A percentile compares a stretch with the other conserved stretches of the same genome.
phyloP scores from a whole-genome alignment of 75 land plant species.

The Selaginella tamariscina region DNA sequence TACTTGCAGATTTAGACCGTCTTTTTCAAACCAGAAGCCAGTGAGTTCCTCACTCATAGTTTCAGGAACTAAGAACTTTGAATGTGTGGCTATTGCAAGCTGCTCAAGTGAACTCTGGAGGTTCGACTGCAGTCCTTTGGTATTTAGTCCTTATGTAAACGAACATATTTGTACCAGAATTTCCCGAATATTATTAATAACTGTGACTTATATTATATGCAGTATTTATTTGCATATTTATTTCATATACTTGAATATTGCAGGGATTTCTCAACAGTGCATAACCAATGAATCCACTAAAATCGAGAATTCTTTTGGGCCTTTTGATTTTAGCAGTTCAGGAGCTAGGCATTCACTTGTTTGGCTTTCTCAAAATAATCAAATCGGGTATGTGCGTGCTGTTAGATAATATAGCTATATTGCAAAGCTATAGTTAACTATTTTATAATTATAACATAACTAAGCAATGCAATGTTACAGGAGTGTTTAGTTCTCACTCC shows the following conservation, averaged over 20 bases:
- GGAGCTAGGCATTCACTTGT: constrained; percentile 21
- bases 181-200: no score
- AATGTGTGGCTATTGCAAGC: constrained; percentile 54
- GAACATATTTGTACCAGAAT: no score
- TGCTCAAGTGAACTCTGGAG: constrained; percentile 55
- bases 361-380: constrained; percentile 35
- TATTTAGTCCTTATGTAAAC: no score
- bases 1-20: no score
- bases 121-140: constrained; percentile 54
- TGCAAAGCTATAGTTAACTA: no score
- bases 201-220: no score
- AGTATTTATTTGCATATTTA: no score
- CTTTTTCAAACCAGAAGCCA: no score
- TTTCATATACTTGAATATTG: no score
- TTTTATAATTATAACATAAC: no score
- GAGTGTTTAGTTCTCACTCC: constrained; percentile 63
- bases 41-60: constrained; percentile 65
- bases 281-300: background rate
- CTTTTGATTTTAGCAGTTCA: background rate
- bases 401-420: no score
- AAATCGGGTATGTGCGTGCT: no score
- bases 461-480: constrained; percentile 15
- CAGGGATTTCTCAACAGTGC: background rate
- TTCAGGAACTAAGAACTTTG: constrained; percentile 32
- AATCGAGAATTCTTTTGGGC: background rate